phyloP scores from a whole-genome alignment of 495 filamentous ascomycete genomes.

The Tuber magnatum region DNA sequence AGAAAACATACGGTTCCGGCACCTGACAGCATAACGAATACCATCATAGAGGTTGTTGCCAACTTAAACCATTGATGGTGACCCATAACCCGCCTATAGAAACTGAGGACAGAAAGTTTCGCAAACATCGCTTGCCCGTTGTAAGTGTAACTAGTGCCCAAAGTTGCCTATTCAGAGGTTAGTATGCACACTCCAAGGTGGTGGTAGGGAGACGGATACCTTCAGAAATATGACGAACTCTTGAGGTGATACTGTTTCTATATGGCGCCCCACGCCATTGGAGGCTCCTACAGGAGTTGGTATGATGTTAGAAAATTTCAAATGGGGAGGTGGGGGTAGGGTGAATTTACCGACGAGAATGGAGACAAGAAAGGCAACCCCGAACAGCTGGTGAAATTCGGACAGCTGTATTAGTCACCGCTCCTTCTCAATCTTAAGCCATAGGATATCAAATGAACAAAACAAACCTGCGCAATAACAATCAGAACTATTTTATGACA shows the following conservation, averaged over 20 bases:
- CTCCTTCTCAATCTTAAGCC: not conserved
- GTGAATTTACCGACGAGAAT: not conserved
- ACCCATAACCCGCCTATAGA: conserved; percentile 7
- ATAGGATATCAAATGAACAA: not conserved
- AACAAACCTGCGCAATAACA: conserved; percentile 8
- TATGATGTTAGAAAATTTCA: not conserved
- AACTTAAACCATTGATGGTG: conserved; percentile 3
- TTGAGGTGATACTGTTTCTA: not conserved
- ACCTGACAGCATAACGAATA: not conserved
- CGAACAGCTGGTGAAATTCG: not conserved
- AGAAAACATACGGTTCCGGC: not conserved
- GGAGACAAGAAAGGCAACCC: not conserved
- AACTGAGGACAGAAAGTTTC: conserved; percentile 3
- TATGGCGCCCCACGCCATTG: conserved; percentile 7
- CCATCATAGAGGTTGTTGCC: not conserved
- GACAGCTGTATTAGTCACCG: not conserved
- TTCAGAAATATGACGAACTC: not conserved
- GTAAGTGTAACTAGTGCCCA: not conserved
- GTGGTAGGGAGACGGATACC: not conserved
- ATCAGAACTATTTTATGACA: conserved; percentile 1
- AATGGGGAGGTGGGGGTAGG: not conserved
- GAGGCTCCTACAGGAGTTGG: not conserved
- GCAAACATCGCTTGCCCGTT: not conserved
- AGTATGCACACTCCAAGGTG: not conserved
- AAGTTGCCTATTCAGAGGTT: not conserved